Conservation (phyloP, 768 basidiomycete species). For the Termitomyces sp. region DNA sequence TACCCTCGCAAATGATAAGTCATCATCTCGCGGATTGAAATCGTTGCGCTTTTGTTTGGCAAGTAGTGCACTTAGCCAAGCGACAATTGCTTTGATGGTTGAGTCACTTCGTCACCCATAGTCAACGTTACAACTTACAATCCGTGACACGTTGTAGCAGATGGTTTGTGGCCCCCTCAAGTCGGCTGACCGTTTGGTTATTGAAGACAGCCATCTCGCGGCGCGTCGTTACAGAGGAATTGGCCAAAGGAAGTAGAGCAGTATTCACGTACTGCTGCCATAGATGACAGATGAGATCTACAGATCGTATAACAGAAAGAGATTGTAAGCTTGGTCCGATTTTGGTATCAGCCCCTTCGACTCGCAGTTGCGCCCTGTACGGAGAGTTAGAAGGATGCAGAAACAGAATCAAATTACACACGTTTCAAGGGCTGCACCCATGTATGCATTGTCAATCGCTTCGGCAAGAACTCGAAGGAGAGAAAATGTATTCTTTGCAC, state of each 20-base stretch:
- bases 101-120: neutral
- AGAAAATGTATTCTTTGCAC: slow-evolving; percentile 85
- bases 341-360: slow-evolving; percentile 75
- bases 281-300: slow-evolving; percentile 89
- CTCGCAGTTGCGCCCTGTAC: slow-evolving; percentile 60
- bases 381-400: slow-evolving; percentile 7
- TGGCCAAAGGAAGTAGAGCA: slow-evolving; percentile 84
- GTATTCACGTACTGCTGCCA: slow-evolving; percentile 97
- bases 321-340: slow-evolving; percentile 75
- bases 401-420: slow-evolving; percentile 34
- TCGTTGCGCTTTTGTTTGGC: slow-evolving; percentile 94
- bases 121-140: slow-evolving; percentile 40
- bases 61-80: slow-evolving; percentile 74
- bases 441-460: slow-evolving; percentile 75
- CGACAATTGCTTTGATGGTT: slow-evolving; percentile 52
- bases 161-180: slow-evolving; percentile 80
- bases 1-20: slow-evolving; percentile 88
- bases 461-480: slow-evolving; percentile 85
- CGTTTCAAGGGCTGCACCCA: slow-evolving; percentile 94
- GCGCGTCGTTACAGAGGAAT: slow-evolving; percentile 79
- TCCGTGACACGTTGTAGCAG: slow-evolving; percentile 82
- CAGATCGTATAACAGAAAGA: slow-evolving; percentile 59
- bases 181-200: slow-evolving; percentile 77
- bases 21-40: slow-evolving; percentile 96
- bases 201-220: slow-evolving; percentile 94